Evolutionary conservation across 2,329 filamentous ascomycete genomes (phyloP).

Genomic region (Arachnomyces sp.): DNA sequence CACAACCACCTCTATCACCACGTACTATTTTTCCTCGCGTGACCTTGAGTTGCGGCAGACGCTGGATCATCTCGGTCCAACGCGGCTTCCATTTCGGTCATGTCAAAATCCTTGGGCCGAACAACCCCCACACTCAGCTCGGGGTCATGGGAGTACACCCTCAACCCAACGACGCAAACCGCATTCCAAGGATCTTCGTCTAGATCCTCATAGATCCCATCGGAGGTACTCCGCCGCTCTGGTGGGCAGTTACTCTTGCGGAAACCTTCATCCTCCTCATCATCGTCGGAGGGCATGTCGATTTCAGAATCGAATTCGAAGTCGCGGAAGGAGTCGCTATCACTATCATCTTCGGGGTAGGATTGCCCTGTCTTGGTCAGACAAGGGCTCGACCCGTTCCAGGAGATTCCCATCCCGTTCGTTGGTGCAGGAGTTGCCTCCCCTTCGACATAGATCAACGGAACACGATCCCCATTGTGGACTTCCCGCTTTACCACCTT

Average conservation of each 20-base stretch:
- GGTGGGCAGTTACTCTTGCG: no score
- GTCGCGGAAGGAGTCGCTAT: slow-evolving; percentile 29
- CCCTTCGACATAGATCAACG: no score
- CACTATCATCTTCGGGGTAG: slow-evolving; percentile 16
- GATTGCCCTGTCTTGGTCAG: no score
- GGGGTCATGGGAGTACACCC: slow-evolving; percentile 48
- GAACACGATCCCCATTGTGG: no score
- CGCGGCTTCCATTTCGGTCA: slow-evolving; percentile 26
- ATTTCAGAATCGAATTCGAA: slow-evolving; percentile 37
- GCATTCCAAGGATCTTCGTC: slow-evolving; percentile 49
- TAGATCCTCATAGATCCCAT: slow-evolving; percentile 13
- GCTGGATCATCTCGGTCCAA: slow-evolving; percentile 37
- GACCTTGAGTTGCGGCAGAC: no score
- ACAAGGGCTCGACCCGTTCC: no score
- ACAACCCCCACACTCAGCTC: slow-evolving; percentile 45
- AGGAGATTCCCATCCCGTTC: no score
- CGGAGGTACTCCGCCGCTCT: not conserved
- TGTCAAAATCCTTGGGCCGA: slow-evolving; percentile 30
- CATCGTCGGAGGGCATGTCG: slow-evolving; percentile 29
- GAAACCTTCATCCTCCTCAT: slow-evolving; percentile 2
- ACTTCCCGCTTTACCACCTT: no score
- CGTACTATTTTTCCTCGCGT: no score
- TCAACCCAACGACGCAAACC: slow-evolving; percentile 50
- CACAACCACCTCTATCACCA: not conserved
- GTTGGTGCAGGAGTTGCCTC: no score